Conservation (phyloP, 371 early-diverging fungal species). For the Coemansia sp. region DNA sequence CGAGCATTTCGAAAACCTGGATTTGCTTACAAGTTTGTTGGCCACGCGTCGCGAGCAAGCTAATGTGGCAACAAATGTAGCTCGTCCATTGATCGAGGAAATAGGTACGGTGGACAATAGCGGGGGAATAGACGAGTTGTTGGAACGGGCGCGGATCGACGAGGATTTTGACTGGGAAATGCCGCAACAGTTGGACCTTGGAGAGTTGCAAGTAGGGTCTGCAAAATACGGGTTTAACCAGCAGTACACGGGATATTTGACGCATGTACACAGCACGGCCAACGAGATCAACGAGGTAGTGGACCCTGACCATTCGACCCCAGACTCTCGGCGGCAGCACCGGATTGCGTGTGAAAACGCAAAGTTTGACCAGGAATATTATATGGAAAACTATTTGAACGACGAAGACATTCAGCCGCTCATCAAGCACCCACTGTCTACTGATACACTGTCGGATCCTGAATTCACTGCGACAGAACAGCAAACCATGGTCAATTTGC, state of each 20-base stretch:
- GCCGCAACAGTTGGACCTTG: slow-evolving; percentile 62
- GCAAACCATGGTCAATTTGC: slow-evolving; percentile 71
- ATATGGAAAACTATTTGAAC: slow-evolving; percentile 62
- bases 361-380: slow-evolving; percentile 89
- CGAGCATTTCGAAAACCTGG: slow-evolving; percentile 80
- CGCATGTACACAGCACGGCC: slow-evolving; percentile 73
- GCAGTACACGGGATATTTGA: slow-evolving; percentile 74
- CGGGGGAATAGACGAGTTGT: neutral
- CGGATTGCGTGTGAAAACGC: slow-evolving; percentile 69
- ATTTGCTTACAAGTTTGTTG: slow-evolving; percentile 77
- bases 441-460: neutral
- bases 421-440: slow-evolving; percentile 65
- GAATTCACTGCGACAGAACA: slow-evolving; percentile 72
- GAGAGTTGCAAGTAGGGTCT: slow-evolving; percentile 15
- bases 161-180: slow-evolving; percentile 82
- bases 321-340: slow-evolving; percentile 61
- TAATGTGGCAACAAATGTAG: slow-evolving; percentile 9
- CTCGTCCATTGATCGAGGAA: slow-evolving; percentile 67
- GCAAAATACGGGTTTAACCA: slow-evolving; percentile 89
- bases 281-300: slow-evolving; percentile 80
- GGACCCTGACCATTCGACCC: slow-evolving; percentile 70
- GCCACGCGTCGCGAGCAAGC: slow-evolving; percentile 52
- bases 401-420: slow-evolving; percentile 73
- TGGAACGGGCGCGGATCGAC: slow-evolving; percentile 39
- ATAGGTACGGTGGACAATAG: slow-evolving; percentile 49